A percentile compares a stretch with the other conserved stretches of the same genome.
Conservation (phyloP, 2,329 filamentous ascomycete genomes). For the Cordyceps cateniannulata region DNA sequence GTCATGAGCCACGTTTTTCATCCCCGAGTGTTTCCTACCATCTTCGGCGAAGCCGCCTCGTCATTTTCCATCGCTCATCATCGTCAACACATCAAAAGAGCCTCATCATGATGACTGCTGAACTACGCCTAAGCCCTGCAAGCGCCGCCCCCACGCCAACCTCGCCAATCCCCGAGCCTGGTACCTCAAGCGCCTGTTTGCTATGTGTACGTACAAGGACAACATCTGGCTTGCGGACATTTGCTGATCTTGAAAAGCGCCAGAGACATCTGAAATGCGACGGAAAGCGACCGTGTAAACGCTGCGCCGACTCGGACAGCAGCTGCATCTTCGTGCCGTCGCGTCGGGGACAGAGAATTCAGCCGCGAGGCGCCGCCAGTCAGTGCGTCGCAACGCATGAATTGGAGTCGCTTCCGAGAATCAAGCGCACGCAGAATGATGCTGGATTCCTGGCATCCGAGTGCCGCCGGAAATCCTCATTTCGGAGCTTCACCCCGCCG, state of each 20-base stretch:
- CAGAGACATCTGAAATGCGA: conserved; percentile 5
- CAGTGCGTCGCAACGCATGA: not conserved
- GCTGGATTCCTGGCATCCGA: not conserved
- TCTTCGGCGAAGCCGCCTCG: too few species aligned
- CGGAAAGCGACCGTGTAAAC: not conserved
- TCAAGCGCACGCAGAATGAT: not conserved
- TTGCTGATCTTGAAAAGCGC: not conserved
- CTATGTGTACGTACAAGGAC: not conserved
- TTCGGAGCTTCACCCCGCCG: not conserved
- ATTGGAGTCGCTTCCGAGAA: not conserved
- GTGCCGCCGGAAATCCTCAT: not conserved
- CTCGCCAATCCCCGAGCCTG: not conserved
- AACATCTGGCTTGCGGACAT: not conserved
- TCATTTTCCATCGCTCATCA: not conserved
- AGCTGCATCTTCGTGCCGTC: conserved; percentile 5
- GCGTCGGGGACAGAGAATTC: not conserved
- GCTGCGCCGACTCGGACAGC: conserved; percentile 2
- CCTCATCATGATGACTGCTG: not conserved
- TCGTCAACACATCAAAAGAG: not conserved
- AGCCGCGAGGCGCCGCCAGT: not conserved
- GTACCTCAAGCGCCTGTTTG: not conserved
- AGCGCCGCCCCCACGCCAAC: not conserved
- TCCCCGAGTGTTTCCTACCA: too few species aligned
- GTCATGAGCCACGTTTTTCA: not conserved
- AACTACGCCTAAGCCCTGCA: not conserved